Conservation (phyloP, 164 flowering plant species). For the Nymphaea colorata region DNA sequence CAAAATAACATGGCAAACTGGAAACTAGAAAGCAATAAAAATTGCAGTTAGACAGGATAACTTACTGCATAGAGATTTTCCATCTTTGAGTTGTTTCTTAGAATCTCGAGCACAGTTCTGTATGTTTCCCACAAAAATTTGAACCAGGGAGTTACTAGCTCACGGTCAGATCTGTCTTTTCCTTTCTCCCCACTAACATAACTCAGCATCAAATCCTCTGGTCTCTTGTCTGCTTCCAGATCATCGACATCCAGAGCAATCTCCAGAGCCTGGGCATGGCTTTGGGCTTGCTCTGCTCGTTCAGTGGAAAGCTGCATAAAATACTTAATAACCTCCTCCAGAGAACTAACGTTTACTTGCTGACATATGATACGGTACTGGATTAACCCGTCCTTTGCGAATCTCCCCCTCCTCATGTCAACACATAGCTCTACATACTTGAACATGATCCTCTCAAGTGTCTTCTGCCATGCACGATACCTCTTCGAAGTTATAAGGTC, state of each 20-base stretch:
- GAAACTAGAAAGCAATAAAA: background rate
- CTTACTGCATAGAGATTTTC: constrained; percentile 87
- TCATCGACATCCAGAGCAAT: constrained; percentile 96
- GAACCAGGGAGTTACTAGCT: constrained; percentile 97
- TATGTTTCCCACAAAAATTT: constrained; percentile 98
- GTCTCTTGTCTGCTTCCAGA: constrained; percentile 87
- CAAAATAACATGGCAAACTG: too few relatives aligned
- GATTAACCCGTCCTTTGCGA: constrained; percentile 74
- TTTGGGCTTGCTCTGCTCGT: constrained; percentile 83
- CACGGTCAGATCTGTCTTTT: constrained; percentile 90
- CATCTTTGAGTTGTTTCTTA: constrained; percentile 85
- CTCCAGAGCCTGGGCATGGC: constrained; percentile 82
- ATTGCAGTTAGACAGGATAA: background rate
- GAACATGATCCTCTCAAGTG: constrained; percentile 81
- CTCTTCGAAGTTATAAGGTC: constrained; percentile 84
- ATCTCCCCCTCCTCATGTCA: constrained; percentile 78
- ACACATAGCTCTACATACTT: constrained; percentile 94
- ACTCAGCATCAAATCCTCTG: constrained; percentile 95
- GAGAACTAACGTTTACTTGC: constrained; percentile 79
- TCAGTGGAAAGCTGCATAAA: constrained; percentile 90
- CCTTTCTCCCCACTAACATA: constrained; percentile 98
- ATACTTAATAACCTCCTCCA: constrained; percentile 96
- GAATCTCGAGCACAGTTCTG: constrained; percentile 81
- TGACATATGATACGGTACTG: constrained; percentile 92
- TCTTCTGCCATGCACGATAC: constrained; percentile 80